Conservation (phyloP, 106 monocot species). For the Dendrobium nobile region DNA sequence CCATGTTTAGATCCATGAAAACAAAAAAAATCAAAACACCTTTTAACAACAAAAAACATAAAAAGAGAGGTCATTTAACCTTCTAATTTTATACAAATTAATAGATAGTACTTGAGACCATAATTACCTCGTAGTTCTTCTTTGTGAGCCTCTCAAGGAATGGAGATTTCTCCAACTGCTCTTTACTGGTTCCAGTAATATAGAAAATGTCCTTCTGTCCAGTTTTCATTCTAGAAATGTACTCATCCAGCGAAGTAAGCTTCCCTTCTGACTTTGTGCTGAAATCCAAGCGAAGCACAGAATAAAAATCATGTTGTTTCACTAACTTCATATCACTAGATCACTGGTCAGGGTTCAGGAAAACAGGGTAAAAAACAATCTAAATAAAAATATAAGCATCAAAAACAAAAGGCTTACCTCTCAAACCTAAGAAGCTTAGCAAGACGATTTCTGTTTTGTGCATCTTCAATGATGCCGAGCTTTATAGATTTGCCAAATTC, state of each 20-base stretch:
- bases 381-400: not conserved
- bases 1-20: not conserved
- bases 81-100: not conserved
- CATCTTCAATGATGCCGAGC: constrained; percentile 97
- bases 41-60: not conserved
- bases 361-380: not conserved
- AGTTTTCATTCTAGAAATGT: constrained; percentile 94
- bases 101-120: not conserved
- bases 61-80: not conserved
- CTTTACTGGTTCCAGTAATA: constrained; percentile 94
- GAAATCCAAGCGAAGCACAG: constrained; percentile 12
- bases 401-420: constrained; percentile 31
- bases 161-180: constrained; percentile 95
- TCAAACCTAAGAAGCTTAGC: constrained; percentile 98
- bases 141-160: constrained; percentile 95
- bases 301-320: not conserved
- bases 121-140: constrained; percentile 86
- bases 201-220: constrained; percentile 96
- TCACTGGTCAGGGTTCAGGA: too few relatives aligned
- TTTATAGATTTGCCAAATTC: constrained; percentile 98
- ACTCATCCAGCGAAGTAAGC: constrained; percentile 80
- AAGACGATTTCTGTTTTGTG: constrained; percentile 88
- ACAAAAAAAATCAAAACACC: not conserved
- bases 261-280: constrained; percentile 94
- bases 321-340: too few relatives aligned